Base-by-base conservation (phyloP, 768 basidiomycete genomes). In the Calocera viscosa region DNA sequence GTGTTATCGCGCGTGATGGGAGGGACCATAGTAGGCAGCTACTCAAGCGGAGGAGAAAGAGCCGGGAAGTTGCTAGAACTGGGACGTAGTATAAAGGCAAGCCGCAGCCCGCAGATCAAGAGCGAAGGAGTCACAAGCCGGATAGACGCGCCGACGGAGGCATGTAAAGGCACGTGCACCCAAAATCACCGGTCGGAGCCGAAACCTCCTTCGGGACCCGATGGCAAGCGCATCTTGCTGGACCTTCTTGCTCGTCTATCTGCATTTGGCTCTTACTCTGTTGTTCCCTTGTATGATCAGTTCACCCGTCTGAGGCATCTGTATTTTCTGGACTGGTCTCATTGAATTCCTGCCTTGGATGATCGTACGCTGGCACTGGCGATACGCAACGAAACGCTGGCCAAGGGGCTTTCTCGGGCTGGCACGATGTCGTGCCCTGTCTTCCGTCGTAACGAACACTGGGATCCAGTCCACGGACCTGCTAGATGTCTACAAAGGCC, bases 401-500 rank as follows among this genome's bases (percentile, higher is more conserved):
- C 53, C 14, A 32, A 11, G 10, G 5, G 11, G 16, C 24, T 7
- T 19, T 60, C 53, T 60, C 30, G 26, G 53, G 5, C 2, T 32
- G 7, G 26, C 19, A 19, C 53, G 53, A 26, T 60, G 53, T 32
- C 53, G 53, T 3, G 5, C 53, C 11, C 53, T 60, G 2, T 60
- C 53, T 30, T 28, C 53, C 7, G 11, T 26, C 5, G 30, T 19
- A 5, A 5, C 53, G 2, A 22, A 60, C 26, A 69, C 65, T 0
- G 66, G 11, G 1, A 17, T 72, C 11, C 67, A 71, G 64, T 68
- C 71, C 1, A 72, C 74, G 0, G 83, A 82, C 72, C 73, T 83
- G 3, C 72, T 85, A 2, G 78, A 83, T 63, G 75, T 76, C 35
- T 85, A 85, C 72, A 77, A 79, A 7, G 77, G 76, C 1, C 71